These are phyloP conservation scores for Centaurea solstitialis DNA, from an alignment of 129 eudicot species.

Conservation along the genomic window DNA sequence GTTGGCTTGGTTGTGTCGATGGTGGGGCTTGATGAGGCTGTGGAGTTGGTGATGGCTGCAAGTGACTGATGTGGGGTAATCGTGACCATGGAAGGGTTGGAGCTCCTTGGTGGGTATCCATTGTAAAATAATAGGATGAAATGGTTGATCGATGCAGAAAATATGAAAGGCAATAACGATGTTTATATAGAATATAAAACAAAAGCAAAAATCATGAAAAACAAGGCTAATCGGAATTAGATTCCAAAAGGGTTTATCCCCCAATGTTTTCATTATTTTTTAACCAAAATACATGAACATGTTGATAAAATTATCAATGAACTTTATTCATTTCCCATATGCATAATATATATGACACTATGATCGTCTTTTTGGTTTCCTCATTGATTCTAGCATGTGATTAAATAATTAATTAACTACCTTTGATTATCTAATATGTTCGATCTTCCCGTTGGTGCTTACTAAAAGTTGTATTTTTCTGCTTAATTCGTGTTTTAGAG, in stretches of 20 bases:
- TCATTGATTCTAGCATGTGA: neutral
- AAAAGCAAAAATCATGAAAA: neutral
- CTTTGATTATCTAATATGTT: no score
- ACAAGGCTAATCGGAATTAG: no score
- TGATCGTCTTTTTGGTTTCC: neutral
- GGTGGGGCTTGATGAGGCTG: neutral
- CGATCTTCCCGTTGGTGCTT: no score
- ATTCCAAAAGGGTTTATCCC: no score
- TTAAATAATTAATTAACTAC: no score
- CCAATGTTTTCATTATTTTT: no score
- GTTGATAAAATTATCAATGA: neutral
- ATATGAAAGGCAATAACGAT: neutral
- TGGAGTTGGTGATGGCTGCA: constrained; percentile 27
- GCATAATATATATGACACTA: neutral
- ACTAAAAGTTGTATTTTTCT: no score
- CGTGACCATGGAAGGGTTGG: constrained; percentile 54
- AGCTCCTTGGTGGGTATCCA: constrained; percentile 54
- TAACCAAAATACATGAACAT: neutral
- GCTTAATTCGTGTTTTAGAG: no score
- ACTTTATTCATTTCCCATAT: neutral
- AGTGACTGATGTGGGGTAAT: constrained; percentile 38
- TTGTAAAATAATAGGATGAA: neutral
- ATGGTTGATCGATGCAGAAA: neutral
- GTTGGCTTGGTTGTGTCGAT: neutral
- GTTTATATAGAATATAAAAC: constrained; percentile 14